Conservation (phyloP, 768 basidiomycete genomes). For the Tricholoma flavovirens region DNA sequence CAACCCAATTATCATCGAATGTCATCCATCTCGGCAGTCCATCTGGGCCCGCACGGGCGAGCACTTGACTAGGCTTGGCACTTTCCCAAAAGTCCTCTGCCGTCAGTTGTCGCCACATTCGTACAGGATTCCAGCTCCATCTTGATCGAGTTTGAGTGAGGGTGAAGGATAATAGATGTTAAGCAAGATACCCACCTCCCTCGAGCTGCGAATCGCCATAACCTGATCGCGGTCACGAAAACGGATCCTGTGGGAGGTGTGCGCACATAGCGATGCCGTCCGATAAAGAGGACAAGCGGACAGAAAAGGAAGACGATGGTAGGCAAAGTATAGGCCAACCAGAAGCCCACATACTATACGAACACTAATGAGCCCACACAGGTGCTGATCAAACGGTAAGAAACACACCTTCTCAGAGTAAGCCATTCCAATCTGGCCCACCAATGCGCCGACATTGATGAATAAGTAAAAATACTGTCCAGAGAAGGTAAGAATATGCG, state of each 20-base stretch:
- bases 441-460: slow-evolving; percentile 66
- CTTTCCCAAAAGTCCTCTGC: slow-evolving; percentile 69
- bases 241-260: slow-evolving; percentile 67
- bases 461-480: slow-evolving; percentile 60
- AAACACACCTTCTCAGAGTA: slow-evolving; percentile 54
- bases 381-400: not conserved
- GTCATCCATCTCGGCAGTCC: slow-evolving; percentile 64
- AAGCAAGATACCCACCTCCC: slow-evolving; percentile 35
- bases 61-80: slow-evolving; percentile 57
- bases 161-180: not conserved
- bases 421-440: slow-evolving; percentile 66
- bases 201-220: slow-evolving; percentile 39
- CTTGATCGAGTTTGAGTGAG: not conserved
- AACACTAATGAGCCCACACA: not conserved
- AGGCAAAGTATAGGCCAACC: slow-evolving; percentile 62
- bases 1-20: slow-evolving; percentile 75
- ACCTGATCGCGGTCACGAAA: slow-evolving; percentile 41
- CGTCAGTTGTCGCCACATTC: slow-evolving; percentile 41
- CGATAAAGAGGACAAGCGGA: slow-evolving; percentile 52
- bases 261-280: slow-evolving; percentile 46
- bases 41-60: slow-evolving; percentile 17
- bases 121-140: slow-evolving; percentile 43
- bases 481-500: not conserved
- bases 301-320: slow-evolving; percentile 56
- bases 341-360: slow-evolving; percentile 57